Conservation (phyloP, 768 basidiomycete species). For the Psilocybe azurescens region DNA sequence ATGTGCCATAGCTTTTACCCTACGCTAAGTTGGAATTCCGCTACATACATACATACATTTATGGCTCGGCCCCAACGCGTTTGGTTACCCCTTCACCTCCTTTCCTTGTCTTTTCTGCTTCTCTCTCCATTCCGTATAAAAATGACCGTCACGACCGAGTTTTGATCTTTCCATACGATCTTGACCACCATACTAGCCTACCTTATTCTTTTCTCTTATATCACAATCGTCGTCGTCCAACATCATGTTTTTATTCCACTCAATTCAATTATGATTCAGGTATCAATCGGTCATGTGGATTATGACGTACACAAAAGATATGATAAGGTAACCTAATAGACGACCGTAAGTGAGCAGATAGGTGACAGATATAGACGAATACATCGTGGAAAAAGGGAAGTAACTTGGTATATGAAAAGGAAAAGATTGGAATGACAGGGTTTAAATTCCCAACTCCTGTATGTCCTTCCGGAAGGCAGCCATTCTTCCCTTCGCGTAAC, state of each 20-base stretch:
- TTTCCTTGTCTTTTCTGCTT: conserved; percentile 17
- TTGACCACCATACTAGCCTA: conserved; percentile 30
- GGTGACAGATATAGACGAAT: neutral
- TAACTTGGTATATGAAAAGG: neutral
- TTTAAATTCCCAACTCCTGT: conserved; percentile 45
- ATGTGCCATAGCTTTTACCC: conserved; percentile 27
- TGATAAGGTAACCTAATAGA: neutral
- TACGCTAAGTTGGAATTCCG: conserved; percentile 22
- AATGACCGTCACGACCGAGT: conserved; percentile 26
- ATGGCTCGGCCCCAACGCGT: conserved; percentile 12
- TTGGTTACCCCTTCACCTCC: conserved; percentile 14
- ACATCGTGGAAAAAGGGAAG: neutral
- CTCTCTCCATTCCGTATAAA: conserved; percentile 20
- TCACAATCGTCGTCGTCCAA: conserved; percentile 40
- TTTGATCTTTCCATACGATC: conserved; percentile 20
- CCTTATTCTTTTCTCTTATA: conserved; percentile 46
- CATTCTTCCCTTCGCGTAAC: conserved; percentile 77
- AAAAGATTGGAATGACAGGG: neutral
- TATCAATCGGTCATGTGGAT: conserved; percentile 14
- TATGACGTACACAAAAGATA: neutral
- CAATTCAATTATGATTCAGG: conserved; percentile 41
- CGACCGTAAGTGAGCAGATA: neutral
- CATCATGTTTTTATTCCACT: conserved; percentile 55
- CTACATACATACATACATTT: conserved; percentile 23
- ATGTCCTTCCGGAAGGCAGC: conserved; percentile 64